These are phyloP conservation scores for Ophiostoma sp. DNA, from an alignment of 2,329 filamentous ascomycete genomes.

Conservation along the genomic window DNA sequence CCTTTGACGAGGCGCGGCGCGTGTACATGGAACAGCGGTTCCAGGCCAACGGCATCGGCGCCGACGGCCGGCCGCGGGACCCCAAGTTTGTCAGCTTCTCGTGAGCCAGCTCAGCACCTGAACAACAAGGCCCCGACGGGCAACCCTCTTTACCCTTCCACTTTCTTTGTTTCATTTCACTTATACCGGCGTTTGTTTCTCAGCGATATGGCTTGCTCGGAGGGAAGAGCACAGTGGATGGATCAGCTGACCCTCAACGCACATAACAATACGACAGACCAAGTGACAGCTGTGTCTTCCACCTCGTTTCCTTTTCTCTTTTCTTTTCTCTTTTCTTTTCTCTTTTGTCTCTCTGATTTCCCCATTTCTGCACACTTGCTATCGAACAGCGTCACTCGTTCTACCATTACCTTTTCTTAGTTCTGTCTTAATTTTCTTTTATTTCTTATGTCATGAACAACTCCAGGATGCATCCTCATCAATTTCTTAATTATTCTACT, in stretches of 20 bases:
- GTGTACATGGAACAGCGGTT: conserved; percentile 83
- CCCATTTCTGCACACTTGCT: neutral
- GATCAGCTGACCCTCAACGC: no score
- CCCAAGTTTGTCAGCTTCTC: conserved; percentile 95
- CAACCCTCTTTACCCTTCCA: no score
- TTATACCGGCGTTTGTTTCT: no score
- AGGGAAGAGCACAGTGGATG: no score
- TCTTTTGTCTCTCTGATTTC: neutral
- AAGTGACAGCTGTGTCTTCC: no score
- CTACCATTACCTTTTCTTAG: neutral
- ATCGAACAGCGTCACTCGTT: neutral
- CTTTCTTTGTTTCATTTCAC: no score
- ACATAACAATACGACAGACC: no score
- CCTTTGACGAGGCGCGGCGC: conserved; percentile 85
- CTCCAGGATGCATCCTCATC: no score
- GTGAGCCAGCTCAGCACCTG: conserved; percentile 35
- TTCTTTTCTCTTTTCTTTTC: conserved; percentile 1
- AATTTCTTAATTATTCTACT: no score
- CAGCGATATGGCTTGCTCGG: no score
- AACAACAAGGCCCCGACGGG: no score
- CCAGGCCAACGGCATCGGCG: conserved; percentile 77
- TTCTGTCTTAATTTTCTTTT: neutral
- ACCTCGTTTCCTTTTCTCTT: neutral
- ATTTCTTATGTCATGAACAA: neutral
- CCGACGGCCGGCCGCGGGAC: conserved; percentile 81